Evolutionary conservation across 257 asterid species (phyloP), one percentile per base, ranked within the genome.

Genomic region (Nicotiana knightiana): DNA sequence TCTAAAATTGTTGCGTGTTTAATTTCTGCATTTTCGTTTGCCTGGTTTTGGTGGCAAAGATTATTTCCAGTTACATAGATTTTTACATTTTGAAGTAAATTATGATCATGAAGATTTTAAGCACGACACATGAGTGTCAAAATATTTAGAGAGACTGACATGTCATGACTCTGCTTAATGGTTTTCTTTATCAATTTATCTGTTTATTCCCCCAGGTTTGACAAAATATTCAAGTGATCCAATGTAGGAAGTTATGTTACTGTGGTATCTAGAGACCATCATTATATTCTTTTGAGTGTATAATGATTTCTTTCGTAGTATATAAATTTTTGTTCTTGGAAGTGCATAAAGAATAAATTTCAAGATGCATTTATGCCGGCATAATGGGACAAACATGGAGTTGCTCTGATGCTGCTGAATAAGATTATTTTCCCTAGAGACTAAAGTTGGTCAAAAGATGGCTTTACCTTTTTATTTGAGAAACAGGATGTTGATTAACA

Each of bases 331-430:
- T 73, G 79, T 73, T 26, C 26, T 51, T 73, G 46, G 43, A 73
- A 73, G 46, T 73, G 79, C 63, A 28, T 73, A 73, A 26, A 73
- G 26, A 73, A 15, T 71, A 46, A 46, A 37, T 71, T 70, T 73
- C 79, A 73, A 15, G 43, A 73, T 26, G 30, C 62, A 51, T 73
- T 48, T 48, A 48, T 63, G 37, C 51, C 0, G 26, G 63, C 43
- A 3, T 73, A 48, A 48, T 26, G 79, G 62, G 62, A 28, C 7
- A 71, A 48, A 73, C 15, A 8, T 4, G 79, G 79, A 26, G 62
- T 73, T 48, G 15, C 43, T 48, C 62, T 12, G 17, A 43, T 70
- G 7, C 59, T 71, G 61, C 37, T 71, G 62, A 26, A 51, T 58
- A 73, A 73, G 62, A 73, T 13, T 73, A 24, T 48, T 51, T 73